Percentiles rank a stretch among this genome's conserved stretches.
Conservation (phyloP, 106 monocot species). For the Cymbidium sinense region DNA sequence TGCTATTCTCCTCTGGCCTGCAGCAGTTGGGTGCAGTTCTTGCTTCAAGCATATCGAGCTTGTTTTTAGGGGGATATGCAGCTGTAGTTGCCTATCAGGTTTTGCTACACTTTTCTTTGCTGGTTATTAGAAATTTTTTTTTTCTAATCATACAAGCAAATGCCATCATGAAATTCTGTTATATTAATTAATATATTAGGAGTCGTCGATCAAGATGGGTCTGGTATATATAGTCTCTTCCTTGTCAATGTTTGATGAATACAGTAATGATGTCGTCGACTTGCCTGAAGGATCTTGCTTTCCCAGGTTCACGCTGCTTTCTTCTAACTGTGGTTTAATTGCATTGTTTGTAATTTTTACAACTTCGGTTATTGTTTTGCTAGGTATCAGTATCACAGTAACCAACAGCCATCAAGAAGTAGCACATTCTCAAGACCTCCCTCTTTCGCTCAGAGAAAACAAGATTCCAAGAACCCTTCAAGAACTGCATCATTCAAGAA, state of each 20-base stretch:
- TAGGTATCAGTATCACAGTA: conserved; percentile 56
- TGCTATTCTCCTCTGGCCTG: conserved; percentile 89
- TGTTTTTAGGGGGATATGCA: conserved; percentile 71
- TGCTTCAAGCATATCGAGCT: conserved; percentile 65
- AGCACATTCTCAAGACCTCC: conserved; percentile 37
- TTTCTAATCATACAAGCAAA: not conserved
- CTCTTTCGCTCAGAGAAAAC: conserved; percentile 42
- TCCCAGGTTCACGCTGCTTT: conserved; percentile 46
- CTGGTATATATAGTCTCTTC: conserved; percentile 55
- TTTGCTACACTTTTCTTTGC: not conserved
- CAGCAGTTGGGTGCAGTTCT: conserved; percentile 64
- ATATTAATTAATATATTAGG: conserved; percentile 37
- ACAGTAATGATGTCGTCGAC: conserved; percentile 88
- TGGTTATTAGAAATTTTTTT: too few relatives aligned
- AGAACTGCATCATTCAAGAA: conserved; percentile 58
- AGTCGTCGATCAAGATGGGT: conserved; percentile 68
- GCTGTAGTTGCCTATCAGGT: conserved; percentile 86
- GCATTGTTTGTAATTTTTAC: not conserved
- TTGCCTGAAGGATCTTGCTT: conserved; percentile 91
- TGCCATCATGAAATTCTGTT: not conserved
- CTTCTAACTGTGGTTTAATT: not conserved
- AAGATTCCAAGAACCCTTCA: conserved; percentile 36
- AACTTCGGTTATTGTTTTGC: not conserved
- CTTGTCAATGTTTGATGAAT: conserved; percentile 81
- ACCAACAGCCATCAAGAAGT: conserved; percentile 7